These are phyloP conservation scores for Penicillium sp. DNA, from an alignment of 2,329 filamentous ascomycete genomes.

Conservation along the genomic window DNA sequence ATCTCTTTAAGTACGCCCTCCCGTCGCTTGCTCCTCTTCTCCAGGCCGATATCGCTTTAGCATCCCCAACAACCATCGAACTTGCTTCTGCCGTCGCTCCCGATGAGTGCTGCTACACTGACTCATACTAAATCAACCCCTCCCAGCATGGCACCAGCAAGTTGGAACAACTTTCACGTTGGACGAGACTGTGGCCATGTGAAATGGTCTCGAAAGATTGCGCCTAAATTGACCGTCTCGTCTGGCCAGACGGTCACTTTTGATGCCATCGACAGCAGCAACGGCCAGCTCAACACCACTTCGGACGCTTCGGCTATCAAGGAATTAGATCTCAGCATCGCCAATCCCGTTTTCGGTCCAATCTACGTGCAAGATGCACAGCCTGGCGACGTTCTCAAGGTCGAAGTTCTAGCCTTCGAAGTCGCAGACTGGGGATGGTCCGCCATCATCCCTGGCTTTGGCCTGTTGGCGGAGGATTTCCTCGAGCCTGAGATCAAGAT, in stretches of 20 bases:
- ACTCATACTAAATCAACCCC: slow-evolving; percentile 19
- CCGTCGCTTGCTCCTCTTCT: not conserved
- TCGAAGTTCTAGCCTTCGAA: slow-evolving; percentile 57
- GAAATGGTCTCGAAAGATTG: slow-evolving; percentile 57
- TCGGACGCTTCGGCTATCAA: slow-evolving; percentile 50
- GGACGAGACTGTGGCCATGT: slow-evolving; percentile 49
- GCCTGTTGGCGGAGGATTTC: slow-evolving; percentile 58
- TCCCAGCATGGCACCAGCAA: slow-evolving; percentile 22
- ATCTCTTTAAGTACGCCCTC: slow-evolving; percentile 4
- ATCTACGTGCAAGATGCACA: slow-evolving; percentile 57
- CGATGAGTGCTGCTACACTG: slow-evolving; percentile 25
- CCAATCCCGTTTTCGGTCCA: slow-evolving; percentile 60
- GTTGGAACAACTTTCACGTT: slow-evolving; percentile 41
- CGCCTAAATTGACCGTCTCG: slow-evolving; percentile 54
- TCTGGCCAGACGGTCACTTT: slow-evolving; percentile 58
- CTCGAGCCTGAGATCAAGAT: slow-evolving; percentile 54
- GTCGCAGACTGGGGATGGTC: slow-evolving; percentile 60
- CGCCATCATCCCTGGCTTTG: slow-evolving; percentile 58
- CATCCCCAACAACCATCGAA: not conserved
- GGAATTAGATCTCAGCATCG: slow-evolving; percentile 50
- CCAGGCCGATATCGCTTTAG: slow-evolving; percentile 1
- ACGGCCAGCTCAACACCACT: slow-evolving; percentile 56
- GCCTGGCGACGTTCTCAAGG: slow-evolving; percentile 59
- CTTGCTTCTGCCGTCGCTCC: not conserved
- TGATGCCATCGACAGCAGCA: slow-evolving; percentile 58